Percentiles rank a stretch among this genome's conserved stretches.
Conservation (phyloP, 495 filamentous ascomycete species). For the Talaromyces wortmannii region DNA sequence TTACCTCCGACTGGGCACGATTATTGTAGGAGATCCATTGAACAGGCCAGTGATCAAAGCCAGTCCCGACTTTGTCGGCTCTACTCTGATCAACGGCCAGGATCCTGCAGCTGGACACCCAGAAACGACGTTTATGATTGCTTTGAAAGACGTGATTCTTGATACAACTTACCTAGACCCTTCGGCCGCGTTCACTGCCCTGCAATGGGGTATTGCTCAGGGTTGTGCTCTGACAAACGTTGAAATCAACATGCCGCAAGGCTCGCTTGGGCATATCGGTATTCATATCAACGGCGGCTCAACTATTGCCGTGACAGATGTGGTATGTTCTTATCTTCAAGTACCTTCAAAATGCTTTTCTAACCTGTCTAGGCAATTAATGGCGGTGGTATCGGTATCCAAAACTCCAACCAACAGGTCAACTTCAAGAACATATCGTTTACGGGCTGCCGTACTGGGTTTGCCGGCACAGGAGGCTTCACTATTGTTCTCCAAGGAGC, state of each 20-base stretch:
- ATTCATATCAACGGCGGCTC: conserved; percentile 35
- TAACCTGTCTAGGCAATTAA: conserved; percentile 29
- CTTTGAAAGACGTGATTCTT: conserved; percentile 34
- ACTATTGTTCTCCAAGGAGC: conserved; percentile 32
- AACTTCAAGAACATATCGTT: conserved; percentile 43
- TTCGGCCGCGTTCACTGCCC: conserved; percentile 23
- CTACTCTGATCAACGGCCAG: conserved; percentile 16
- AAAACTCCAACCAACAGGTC: conserved; percentile 45
- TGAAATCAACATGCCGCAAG: conserved; percentile 58
- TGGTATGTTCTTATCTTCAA: conserved; percentile 23
- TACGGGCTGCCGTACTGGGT: conserved; percentile 27
- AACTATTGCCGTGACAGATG: conserved; percentile 39
- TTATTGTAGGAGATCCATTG: conserved; percentile 19
- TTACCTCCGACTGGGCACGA: conserved; percentile 20
- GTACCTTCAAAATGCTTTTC: not conserved
- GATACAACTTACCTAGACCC: conserved; percentile 25
- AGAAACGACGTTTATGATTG: conserved; percentile 33
- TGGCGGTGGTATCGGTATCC: conserved; percentile 43
- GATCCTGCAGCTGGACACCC: conserved; percentile 25
- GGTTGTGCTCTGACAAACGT: conserved; percentile 68
- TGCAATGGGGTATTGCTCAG: conserved; percentile 64
- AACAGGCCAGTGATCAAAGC: conserved; percentile 15
- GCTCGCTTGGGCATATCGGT: conserved; percentile 47
- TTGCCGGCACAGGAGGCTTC: conserved; percentile 30
- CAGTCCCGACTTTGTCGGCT: conserved; percentile 7